phyloP scores from a whole-genome alignment of 257 asterid genomes.

The Penstemon davidsonii region DNA sequence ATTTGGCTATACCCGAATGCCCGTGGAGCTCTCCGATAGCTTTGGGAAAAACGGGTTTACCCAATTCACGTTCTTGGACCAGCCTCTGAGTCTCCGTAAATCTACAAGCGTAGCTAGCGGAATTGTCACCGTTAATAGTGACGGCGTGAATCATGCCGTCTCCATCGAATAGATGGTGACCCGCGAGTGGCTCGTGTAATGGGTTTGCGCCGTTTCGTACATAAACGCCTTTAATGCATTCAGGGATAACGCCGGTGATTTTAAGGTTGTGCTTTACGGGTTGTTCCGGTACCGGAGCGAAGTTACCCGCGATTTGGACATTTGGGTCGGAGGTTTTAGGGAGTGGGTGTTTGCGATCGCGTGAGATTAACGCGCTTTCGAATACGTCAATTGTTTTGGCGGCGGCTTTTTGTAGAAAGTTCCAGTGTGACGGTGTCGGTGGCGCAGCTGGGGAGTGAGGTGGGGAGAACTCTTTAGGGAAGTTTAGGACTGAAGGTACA shows the following conservation, averaged over 20 bases:
- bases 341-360: conserved; percentile 27
- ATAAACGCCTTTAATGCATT: conserved; percentile 43
- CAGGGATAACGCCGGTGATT: conserved; percentile 35
- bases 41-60: conserved; percentile 42
- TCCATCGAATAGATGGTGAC: conserved; percentile 51
- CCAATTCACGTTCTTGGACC: conserved; percentile 38
- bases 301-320: conserved; percentile 44
- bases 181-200: conserved; percentile 36
- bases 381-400: conserved; percentile 31
- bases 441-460: not conserved
- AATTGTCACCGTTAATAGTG: conserved; percentile 20
- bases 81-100: conserved; percentile 42
- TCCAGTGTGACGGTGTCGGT: conserved; percentile 28
- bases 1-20: conserved; percentile 41
- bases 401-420: conserved; percentile 32
- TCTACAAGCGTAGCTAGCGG: conserved; percentile 43
- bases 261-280: conserved; percentile 29
- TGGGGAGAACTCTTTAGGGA: not conserved
- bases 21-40: conserved; percentile 53
- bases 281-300: conserved; percentile 45
- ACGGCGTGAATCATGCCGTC: conserved; percentile 56
- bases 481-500: conserved; percentile 29
- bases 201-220: conserved; percentile 50
- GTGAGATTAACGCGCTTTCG: conserved; percentile 32
- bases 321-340: conserved; percentile 38